Evolutionary conservation across 176 grass and related monocot genomes (phyloP), one percentile per base, ranked within the genome.

Genomic region (Ensete ventricosum): DNA sequence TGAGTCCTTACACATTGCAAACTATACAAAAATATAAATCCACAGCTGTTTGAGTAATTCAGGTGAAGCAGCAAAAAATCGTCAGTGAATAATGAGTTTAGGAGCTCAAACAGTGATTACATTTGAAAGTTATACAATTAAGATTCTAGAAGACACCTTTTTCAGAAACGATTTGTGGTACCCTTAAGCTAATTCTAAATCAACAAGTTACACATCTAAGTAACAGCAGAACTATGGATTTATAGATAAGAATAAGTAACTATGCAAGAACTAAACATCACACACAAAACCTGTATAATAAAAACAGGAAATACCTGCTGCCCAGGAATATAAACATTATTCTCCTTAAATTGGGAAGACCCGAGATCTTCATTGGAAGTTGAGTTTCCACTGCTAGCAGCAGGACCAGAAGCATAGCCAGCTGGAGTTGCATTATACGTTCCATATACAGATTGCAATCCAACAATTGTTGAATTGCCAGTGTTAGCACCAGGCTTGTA

Each of bases 401-500:
- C 51, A 19, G 82, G 54, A 55, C 76, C 82, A 84, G 77, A 82
- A 72, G 84, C 65, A 76, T 89, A 96, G 76, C 87, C 78, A 50
- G 83, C 73, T 80, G 84, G 76, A 81, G 54, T 87, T 54, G 90
- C 83, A 70, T 81, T 89, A 82, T 92, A 92, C 48, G 78, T 75
- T 85, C 82, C 79, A 81, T 92, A 89, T 25, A 77, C 81, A 84
- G 80, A 83, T n/a, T 82, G 78, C 55, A 76, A 64, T 82, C 87
- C 85, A 83, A 74, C 81, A 86, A 87, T 82, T 54, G 78, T 80
- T 83, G 86, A 87, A 69, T 67, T 85, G 75, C 86, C 84, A 70
- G 68, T 80, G 78, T 96, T 96, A 73, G 80, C 69, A 81, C 81
- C 87, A 85, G 89, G 81, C 63, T 96, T 96, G 82, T 89, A 92